These are phyloP conservation scores for Globisporangium orthogonon DNA, from an alignment of 352 stramenopile species.

Conservation along the genomic window DNA sequence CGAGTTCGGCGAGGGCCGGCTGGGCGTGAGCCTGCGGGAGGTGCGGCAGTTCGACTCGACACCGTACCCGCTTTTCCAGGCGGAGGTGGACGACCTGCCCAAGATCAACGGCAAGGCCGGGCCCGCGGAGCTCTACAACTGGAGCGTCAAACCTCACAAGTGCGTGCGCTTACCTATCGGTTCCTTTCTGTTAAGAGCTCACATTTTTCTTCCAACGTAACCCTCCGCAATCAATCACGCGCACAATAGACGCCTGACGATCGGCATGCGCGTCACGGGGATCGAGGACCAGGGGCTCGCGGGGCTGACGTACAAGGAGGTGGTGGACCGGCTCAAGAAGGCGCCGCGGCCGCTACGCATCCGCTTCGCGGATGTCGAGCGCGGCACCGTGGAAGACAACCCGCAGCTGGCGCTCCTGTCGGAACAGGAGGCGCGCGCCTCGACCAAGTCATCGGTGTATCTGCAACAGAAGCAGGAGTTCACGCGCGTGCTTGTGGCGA, in stretches of 20 bases:
- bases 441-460: conserved; percentile 51
- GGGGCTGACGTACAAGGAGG: conserved; percentile 76
- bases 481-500: conserved; percentile 72
- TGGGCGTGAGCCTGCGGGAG: conserved; percentile 78
- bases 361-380: conserved; percentile 74
- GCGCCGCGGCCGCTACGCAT: conserved; percentile 69
- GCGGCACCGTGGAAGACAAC: conserved; percentile 71
- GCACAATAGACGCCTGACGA: conserved; percentile 44
- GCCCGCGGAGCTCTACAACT: conserved; percentile 84
- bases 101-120: conserved; percentile 85
- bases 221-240: too few relatives aligned
- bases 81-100: conserved; percentile 83
- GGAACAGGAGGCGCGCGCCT: conserved; percentile 18
- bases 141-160: conserved; percentile 81
- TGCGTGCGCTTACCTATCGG: conserved; percentile 12
- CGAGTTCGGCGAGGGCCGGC: conserved; percentile 70
- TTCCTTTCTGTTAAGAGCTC: neutral
- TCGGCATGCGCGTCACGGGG: conserved; percentile 78
- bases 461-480: conserved; percentile 77
- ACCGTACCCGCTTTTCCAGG: conserved; percentile 80
- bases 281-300: conserved; percentile 68
- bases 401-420: conserved; percentile 26
- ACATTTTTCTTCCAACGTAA: too few relatives aligned
- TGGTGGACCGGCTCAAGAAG: conserved; percentile 72
- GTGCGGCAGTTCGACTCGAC: conserved; percentile 73